Percentiles rank a stretch among this genome's conserved stretches.
Evolutionary conservation across 2,329 filamentous ascomycete species (phyloP).

Genomic region (Alternaria atra): DNA sequence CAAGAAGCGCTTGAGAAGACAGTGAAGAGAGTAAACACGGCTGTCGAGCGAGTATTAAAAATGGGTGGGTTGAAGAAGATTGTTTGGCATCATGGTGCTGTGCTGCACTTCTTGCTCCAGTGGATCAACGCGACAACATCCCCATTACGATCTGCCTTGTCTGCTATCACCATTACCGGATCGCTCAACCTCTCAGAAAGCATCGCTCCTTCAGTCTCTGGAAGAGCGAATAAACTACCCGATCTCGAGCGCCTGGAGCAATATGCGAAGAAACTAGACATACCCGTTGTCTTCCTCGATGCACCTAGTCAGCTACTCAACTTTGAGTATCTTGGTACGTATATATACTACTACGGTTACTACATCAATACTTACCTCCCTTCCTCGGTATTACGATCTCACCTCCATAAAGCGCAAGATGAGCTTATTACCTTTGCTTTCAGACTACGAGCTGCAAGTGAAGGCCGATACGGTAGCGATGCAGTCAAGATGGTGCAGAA

Average conservation of each 20-base stretch:
- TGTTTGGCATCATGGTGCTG: conserved; percentile 48
- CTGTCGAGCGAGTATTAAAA: conserved; percentile 33
- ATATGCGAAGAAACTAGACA: conserved; percentile 34
- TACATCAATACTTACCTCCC: conserved; percentile 45
- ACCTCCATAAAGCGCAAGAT: conserved; percentile 40
- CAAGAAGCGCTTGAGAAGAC: conserved; percentile 25
- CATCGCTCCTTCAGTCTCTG: conserved; percentile 32
- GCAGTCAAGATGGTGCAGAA: conserved; percentile 34
- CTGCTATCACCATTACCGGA: conserved; percentile 37
- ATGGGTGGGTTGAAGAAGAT: conserved; percentile 31
- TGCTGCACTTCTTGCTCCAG: conserved; percentile 37
- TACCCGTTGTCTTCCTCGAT: conserved; percentile 44
- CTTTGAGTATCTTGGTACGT: conserved; percentile 31
- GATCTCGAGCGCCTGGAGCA: conserved; percentile 36
- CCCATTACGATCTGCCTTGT: conserved; percentile 30
- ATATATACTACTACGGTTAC: conserved; percentile 46
- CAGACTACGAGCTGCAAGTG: conserved; percentile 35
- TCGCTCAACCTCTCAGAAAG: conserved; percentile 28
- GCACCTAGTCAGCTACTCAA: conserved; percentile 31
- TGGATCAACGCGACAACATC: conserved; percentile 43
- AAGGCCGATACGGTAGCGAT: conserved; percentile 26
- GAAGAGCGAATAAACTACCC: conserved; percentile 29
- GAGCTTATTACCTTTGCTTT: conserved; percentile 41
- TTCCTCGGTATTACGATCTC: conserved; percentile 21
- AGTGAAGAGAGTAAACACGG: conserved; percentile 34